Base-by-base conservation (phyloP, 805 yeast species). In the Alloascoidea africana region DNA sequence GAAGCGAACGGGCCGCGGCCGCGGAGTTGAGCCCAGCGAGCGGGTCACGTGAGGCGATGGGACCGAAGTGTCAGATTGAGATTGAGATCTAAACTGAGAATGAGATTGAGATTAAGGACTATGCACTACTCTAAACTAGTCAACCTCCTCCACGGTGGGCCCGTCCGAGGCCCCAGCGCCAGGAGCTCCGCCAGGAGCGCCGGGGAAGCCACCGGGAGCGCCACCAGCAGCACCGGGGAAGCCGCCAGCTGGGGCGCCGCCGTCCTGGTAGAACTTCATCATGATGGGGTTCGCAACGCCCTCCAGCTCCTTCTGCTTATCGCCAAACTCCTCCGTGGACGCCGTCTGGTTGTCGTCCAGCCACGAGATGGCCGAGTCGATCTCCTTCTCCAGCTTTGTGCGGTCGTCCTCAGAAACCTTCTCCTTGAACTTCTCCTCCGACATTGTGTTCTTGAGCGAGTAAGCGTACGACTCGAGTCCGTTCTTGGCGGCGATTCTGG, bases 211-310 rank as follows among this genome's bases (percentile, higher is more conserved):
- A 54, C 76, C 76, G 44, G 66, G 68, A 43, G 64, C 65, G 53
- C 72, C 85, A 55, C 85, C 86, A n/a, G n/a, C n/a, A 46, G 66
- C 68, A 51, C 70, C 84, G 54, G 80, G 76, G 47, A 77, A 79
- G 62, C 85, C 94, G 61, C 87, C 94, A 43, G 60, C 62, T 42
- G 54, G 62, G 50, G 79, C 86, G 64, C 83, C 91, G n/a, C n/a
- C n/a, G n/a, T n/a, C n/a, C n/a, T n/a, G n/a, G 78, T 89, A 89
- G 73, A 91, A 85, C 74, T 87, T 85, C 62, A 85, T 74, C 84
- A 87, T 80, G 66, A 87, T 84, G 63, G 96, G 96, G 74, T 87
- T 87, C 50, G 95, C 94, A 64, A 79, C 70, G 52, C 74, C 80
- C 72, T 89, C 96, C 56, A 87, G 77, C 67, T 86, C 96, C 78